Evolutionary conservation across 208 protist genomes (phyloP).

Genomic region (Leishmania aethiopica): DNA sequence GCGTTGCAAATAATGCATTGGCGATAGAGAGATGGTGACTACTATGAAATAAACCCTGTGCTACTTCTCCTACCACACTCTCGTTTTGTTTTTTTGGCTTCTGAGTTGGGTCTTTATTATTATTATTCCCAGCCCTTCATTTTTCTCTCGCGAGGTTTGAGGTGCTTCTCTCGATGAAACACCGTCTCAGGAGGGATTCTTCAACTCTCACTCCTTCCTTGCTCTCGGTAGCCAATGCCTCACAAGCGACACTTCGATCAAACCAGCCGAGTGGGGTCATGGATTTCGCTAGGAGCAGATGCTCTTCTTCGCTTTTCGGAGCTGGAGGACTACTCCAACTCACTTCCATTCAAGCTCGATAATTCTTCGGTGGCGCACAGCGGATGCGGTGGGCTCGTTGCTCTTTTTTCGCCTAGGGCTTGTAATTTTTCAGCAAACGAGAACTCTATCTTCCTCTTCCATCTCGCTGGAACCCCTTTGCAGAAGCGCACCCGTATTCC

Average conservation of each 20-base stretch:
- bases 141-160: neutral
- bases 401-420: slow-evolving; percentile 36
- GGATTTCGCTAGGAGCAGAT: slow-evolving; percentile 63
- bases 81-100: neutral
- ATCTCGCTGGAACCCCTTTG: slow-evolving; percentile 12
- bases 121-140: slow-evolving; percentile 1
- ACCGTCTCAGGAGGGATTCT: neutral
- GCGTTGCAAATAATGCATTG: slow-evolving; percentile 1
- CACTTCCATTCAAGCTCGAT: slow-evolving; percentile 25
- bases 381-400: slow-evolving; percentile 51
- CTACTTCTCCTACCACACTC: neutral
- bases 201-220: slow-evolving; percentile 2
- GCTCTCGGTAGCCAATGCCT: slow-evolving; percentile 34
- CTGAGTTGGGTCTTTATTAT: neutral
- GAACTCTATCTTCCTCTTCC: slow-evolving; percentile 40
- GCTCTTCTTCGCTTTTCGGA: slow-evolving; percentile 64
- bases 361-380: slow-evolving; percentile 50
- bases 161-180: neutral
- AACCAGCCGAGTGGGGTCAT: slow-evolving; percentile 55
- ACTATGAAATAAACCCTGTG: neutral
- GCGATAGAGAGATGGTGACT: neutral
- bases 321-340: slow-evolving; percentile 38
- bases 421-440: slow-evolving; percentile 27
- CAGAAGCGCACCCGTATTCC: slow-evolving; percentile 17
- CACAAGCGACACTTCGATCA: slow-evolving; percentile 39